Base-by-base conservation (phyloP, 2,329 filamentous ascomycete species). In the Sporothrix brunneoviolacea region DNA sequence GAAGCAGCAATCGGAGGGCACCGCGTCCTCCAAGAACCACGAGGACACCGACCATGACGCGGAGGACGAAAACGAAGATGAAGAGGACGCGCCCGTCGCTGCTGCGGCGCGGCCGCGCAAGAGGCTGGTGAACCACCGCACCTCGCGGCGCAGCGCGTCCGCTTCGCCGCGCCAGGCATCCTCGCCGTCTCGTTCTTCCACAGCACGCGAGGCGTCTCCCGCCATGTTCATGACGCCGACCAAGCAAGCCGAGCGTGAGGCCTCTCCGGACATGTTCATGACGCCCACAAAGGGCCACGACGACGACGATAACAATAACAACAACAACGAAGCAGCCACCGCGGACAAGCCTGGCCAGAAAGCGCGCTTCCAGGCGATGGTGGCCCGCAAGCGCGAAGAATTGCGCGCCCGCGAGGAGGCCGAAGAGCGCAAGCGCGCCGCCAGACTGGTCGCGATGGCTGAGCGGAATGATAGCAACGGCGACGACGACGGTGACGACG, bases 351-450 rank as follows among this genome's bases (percentile, higher is more conserved):
- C 68, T 10, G 55, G 66, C 48, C 70, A 75, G 54, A 77, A 80
- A 43, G 72, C 78, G 36, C 80, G 84, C 5, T 83, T 95, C 60
- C 73, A 82, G 54, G 85, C 84, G 8, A 77, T 94, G 0, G 77
- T 93, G 10, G 81, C 82, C 40, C 79, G 81, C 59, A 93, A 91
- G 61, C 79, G 83, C 44, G 76, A 83, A 55, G 84, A 93, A 62
- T 77, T 84, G 8, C 69, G 83, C 32, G 84, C 79, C 4, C 80
- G 75, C 46, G 84, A 93, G 59, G 80, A 77, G 18, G 75, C 76
- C 54, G 72, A 77, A 52, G 74, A 73, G 47, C 70, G 68, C 30
- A 72, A 74, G 55, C 68, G 67, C 18, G 68, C 70, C 18, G 76
- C 75, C 55, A 69, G 69, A 37, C 57, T 60, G 8, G 68, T 65